Conservation (phyloP, 2,329 filamentous ascomycete species). For the Calonectria hongkongensis region DNA sequence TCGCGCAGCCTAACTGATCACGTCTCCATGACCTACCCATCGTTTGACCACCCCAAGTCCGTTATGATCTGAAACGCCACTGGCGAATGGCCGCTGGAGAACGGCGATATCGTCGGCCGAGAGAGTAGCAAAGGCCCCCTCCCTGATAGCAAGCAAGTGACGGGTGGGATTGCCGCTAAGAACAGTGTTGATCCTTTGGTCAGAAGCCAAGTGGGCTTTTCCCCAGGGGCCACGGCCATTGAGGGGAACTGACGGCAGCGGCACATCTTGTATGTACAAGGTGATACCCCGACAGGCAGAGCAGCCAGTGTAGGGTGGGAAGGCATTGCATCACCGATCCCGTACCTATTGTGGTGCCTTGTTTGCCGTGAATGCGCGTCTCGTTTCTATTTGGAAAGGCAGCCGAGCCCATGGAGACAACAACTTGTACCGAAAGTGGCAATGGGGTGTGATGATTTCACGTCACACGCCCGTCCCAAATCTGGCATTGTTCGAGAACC, state of each 20-base stretch:
- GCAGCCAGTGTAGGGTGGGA: background rate
- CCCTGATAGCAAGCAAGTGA: background rate
- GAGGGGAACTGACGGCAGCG: background rate
- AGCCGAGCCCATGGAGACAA: slow-evolving; percentile 18
- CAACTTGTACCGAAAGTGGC: slow-evolving; percentile 10
- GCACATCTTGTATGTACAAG: background rate
- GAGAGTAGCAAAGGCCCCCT: slow-evolving; percentile 4
- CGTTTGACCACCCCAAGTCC: slow-evolving; percentile 13
- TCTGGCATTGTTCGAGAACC: slow-evolving; percentile 50
- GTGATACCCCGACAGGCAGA: background rate
- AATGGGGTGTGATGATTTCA: background rate
- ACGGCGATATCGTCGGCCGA: slow-evolving; percentile 45
- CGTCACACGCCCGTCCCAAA: slow-evolving; percentile 39
- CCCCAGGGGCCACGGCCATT: background rate
- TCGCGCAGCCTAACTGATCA: slow-evolving; percentile 14
- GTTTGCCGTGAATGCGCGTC: slow-evolving; percentile 24
- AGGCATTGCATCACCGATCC: slow-evolving; percentile 7
- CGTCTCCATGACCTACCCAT: slow-evolving; percentile 16
- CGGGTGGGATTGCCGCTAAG: slow-evolving; percentile 15
- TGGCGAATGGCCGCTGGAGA: background rate
- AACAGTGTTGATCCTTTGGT: slow-evolving; percentile 22
- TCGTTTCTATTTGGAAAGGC: slow-evolving; percentile 26
- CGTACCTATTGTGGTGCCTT: slow-evolving; percentile 12
- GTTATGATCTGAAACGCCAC: slow-evolving; percentile 37
- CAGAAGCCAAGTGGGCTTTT: background rate